Percentiles rank a stretch among this genome's conserved stretches.
These are phyloP conservation scores for Aschersonia sp. DNA, from an alignment of 2,329 filamentous ascomycete species.

Conservation along the genomic window DNA sequence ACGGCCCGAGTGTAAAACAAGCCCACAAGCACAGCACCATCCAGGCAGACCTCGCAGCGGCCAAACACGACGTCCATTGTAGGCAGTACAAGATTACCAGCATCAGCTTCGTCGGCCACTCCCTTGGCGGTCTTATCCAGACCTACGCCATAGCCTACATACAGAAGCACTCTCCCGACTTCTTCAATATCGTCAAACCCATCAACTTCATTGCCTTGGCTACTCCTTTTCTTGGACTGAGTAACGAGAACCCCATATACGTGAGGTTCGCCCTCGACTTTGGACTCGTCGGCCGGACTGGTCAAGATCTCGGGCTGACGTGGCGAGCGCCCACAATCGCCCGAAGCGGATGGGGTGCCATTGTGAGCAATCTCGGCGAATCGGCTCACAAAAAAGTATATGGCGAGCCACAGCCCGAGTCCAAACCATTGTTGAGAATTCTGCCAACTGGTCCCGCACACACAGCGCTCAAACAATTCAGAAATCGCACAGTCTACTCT, in stretches of 20 bases:
- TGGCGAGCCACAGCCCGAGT: conserved; percentile 54
- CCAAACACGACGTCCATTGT: conserved; percentile 28
- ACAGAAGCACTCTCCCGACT: conserved; percentile 83
- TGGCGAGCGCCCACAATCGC: conserved; percentile 84
- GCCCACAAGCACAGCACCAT: conserved; percentile 49
- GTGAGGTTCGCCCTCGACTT: conserved; percentile 96
- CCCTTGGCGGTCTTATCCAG: conserved; percentile 77
- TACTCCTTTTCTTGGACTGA: conserved; percentile 77
- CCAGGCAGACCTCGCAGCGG: conserved; percentile 37
- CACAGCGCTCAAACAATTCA: conserved; percentile 71
- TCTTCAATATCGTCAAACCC: conserved; percentile 75
- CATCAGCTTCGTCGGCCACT: conserved; percentile 91
- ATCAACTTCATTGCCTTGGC: conserved; percentile 85
- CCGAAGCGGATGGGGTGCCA: conserved; percentile 73
- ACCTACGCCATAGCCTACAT: conserved; percentile 95
- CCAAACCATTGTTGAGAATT: conserved; percentile 80
- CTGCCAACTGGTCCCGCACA: conserved; percentile 86
- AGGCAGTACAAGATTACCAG: conserved; percentile 75
- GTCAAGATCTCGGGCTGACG: conserved; percentile 85
- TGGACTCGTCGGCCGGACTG: conserved; percentile 87
- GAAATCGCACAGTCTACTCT: conserved; percentile 84
- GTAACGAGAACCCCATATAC: conserved; percentile 95
- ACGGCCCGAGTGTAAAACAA: conserved; percentile 26
- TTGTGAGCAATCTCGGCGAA: conserved; percentile 69
- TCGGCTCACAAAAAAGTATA: conserved; percentile 46